phyloP scores from a whole-genome alignment of 2,329 filamentous ascomycete genomes.

The Colletotrichum sp. region DNA sequence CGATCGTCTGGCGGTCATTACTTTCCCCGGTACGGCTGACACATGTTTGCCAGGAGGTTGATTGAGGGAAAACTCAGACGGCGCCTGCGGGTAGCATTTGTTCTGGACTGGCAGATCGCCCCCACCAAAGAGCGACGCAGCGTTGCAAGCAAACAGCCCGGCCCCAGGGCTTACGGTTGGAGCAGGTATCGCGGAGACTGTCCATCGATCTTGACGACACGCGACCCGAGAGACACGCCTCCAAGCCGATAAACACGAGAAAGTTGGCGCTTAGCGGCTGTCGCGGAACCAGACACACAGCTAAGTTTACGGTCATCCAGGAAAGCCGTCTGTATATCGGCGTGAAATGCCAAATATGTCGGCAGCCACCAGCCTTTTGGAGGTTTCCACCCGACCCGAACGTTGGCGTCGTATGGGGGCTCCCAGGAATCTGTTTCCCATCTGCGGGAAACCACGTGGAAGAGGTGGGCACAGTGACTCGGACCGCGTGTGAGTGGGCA shows the following conservation, averaged over 20 bases:
- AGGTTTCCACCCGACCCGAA: not conserved
- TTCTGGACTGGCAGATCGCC: not conserved
- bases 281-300: not conserved
- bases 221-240: not conserved
- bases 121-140: not conserved
- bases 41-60: not conserved
- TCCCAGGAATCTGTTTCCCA: not conserved
- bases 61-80: not conserved
- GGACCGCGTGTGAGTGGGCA: not conserved
- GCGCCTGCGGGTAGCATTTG: not conserved
- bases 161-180: not conserved
- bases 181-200: not conserved
- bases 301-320: not conserved
- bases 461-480: not conserved
- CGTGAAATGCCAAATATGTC: not conserved
- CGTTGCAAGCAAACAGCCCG: not conserved
- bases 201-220: not conserved
- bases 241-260: not conserved
- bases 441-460: constrained; percentile 17
- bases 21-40: not conserved
- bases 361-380: not conserved
- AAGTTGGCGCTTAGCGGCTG: not conserved
- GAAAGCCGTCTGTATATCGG: not conserved
- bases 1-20: not conserved
- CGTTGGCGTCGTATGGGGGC: not conserved